Conservation (phyloP, 163 green algal species). For the Smithsoniella earleae region DNA sequence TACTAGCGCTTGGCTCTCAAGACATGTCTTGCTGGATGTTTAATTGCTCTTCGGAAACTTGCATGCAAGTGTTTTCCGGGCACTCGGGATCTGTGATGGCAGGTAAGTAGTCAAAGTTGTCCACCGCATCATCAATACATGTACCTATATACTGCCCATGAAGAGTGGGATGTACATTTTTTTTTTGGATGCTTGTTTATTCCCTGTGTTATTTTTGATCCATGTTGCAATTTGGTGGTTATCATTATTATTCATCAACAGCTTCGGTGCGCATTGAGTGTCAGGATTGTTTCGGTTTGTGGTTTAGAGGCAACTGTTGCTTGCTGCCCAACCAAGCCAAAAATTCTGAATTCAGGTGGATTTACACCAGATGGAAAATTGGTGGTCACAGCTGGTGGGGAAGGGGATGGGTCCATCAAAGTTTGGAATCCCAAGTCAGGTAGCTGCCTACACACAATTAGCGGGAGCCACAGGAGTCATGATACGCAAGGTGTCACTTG, state of each 20-base stretch:
- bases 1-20: slow-evolving; percentile 80
- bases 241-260: too few species aligned
- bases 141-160: too few species aligned
- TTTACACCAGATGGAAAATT: slow-evolving; percentile 85
- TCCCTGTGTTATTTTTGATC: too few species aligned
- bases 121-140: too few species aligned
- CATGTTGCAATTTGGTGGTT: too few species aligned
- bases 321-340: too few species aligned
- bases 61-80: slow-evolving; percentile 88
- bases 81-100: slow-evolving; percentile 74
- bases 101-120: slow-evolving; percentile 44
- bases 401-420: slow-evolving; percentile 63
- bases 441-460: slow-evolving; percentile 49
- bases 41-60: slow-evolving; percentile 65
- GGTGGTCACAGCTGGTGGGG: slow-evolving; percentile 65
- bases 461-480: slow-evolving; percentile 38
- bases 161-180: too few species aligned
- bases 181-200: too few species aligned
- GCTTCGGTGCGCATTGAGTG: too few species aligned
- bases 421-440: slow-evolving; percentile 86
- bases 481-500: slow-evolving; percentile 53
- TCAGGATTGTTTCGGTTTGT: too few species aligned
- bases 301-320: too few species aligned
- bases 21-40: slow-evolving; percentile 96
- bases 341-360: slow-evolving; percentile 4